Percentiles rank a stretch among this genome's conserved stretches.
These are phyloP conservation scores for Aspergillus avenaceus DNA, from an alignment of 495 filamentous ascomycete species.

Conservation along the genomic window DNA sequence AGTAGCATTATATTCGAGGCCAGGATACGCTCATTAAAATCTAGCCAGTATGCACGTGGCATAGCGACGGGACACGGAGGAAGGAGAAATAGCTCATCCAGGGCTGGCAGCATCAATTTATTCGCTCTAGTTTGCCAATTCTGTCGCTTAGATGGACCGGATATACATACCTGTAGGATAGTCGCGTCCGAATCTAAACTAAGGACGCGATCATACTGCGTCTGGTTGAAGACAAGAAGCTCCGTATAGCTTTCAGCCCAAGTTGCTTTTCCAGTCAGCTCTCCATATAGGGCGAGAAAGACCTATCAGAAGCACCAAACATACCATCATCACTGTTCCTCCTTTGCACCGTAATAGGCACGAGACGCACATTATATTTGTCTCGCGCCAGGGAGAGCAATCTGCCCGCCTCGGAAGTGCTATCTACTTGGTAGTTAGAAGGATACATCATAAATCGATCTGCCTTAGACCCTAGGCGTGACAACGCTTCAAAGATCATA, in stretches of 20 bases:
- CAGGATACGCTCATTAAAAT: constrained; percentile 38
- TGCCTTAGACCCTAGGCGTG: constrained; percentile 50
- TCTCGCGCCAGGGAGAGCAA: constrained; percentile 54
- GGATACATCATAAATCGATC: constrained; percentile 60
- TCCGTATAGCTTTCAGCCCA: constrained; percentile 58
- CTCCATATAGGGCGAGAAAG: constrained; percentile 5
- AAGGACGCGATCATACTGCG: constrained; percentile 56
- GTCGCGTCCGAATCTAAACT: constrained; percentile 59
- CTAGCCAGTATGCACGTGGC: constrained; percentile 60
- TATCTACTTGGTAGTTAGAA: constrained; percentile 28
- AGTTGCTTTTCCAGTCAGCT: constrained; percentile 35
- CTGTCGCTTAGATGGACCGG: not conserved
- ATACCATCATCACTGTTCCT: constrained; percentile 27
- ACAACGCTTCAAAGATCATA: constrained; percentile 59
- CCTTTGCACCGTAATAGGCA: constrained; percentile 47
- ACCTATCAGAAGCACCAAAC: constrained; percentile 21
- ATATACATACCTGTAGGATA: constrained; percentile 36
- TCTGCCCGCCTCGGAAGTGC: constrained; percentile 32
- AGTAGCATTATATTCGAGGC: constrained; percentile 55
- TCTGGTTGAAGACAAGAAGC: constrained; percentile 61
- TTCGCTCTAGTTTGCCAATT: not conserved
- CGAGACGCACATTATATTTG: constrained; percentile 50
- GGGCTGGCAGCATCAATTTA: constrained; percentile 24
- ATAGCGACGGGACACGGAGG: constrained; percentile 50
- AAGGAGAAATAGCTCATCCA: constrained; percentile 63